These are phyloP conservation scores for Fonsecaea pugnacius DNA, from an alignment of 2,329 filamentous ascomycete species.

Conservation along the genomic window DNA sequence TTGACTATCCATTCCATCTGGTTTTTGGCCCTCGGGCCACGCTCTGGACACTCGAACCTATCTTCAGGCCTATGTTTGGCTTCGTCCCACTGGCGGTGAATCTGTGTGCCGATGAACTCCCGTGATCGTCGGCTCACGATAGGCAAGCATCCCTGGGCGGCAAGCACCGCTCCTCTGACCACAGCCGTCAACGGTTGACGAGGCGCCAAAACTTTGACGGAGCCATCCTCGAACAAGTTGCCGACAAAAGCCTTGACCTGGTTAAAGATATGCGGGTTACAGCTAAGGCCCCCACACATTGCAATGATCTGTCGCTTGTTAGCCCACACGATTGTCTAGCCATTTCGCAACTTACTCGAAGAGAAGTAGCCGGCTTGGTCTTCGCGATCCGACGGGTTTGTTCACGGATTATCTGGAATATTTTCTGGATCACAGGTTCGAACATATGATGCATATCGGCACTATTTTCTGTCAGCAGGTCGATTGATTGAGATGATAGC, in stretches of 20 bases:
- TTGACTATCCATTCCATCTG: constrained; percentile 25
- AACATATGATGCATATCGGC: constrained; percentile 27
- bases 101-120: constrained; percentile 29
- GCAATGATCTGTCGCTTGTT: constrained; percentile 21
- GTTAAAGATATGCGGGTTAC: constrained; percentile 26
- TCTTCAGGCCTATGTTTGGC: constrained; percentile 19
- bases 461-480: constrained; percentile 7
- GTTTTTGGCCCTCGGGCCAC: constrained; percentile 14
- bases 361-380: constrained; percentile 3
- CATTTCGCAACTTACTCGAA: constrained; percentile 1
- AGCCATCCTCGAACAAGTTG: background rate
- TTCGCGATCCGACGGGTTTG: constrained; percentile 17
- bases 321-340: background rate
- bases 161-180: constrained; percentile 30
- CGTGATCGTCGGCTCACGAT: constrained; percentile 25
- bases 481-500: background rate
- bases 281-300: constrained; percentile 27
- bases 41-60: constrained; percentile 22
- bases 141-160: constrained; percentile 4
- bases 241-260: constrained; percentile 27
- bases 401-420: constrained; percentile 21
- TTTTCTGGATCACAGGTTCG: constrained; percentile 21
- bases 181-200: constrained; percentile 32
- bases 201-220: constrained; percentile 26
- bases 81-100: constrained; percentile 27